Percentiles rank a stretch among this genome's conserved stretches.
Evolutionary conservation across 331 rosid genomes (phyloP).

Genomic region (Malus hybrid): DNA sequence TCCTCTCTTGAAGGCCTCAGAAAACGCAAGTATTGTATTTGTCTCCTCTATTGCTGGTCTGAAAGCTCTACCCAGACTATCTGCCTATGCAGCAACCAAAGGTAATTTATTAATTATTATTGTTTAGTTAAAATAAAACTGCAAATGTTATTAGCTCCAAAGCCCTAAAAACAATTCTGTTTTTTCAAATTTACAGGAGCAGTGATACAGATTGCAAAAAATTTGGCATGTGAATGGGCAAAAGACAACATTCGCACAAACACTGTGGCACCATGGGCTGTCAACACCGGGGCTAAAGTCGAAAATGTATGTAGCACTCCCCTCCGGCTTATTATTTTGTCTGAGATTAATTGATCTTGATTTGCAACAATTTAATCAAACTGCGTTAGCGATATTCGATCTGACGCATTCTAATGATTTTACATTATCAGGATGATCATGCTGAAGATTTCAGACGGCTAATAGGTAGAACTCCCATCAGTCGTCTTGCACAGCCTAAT

Average conservation of each 20-base stretch:
- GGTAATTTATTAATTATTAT: constrained; percentile 12
- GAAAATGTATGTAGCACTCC: neutral
- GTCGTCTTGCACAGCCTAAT: neutral
- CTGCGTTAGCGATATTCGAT: neutral
- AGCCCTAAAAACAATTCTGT: neutral
- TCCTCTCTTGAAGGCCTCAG: constrained; percentile 53
- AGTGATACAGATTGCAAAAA: constrained; percentile 54
- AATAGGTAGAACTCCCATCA: neutral
- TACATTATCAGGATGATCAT: neutral
- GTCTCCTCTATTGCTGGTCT: constrained; percentile 38
- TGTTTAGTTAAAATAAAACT: neutral
- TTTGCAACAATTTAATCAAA: too few relatives aligned
- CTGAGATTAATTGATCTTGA: too few relatives aligned
- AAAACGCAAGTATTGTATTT: constrained; percentile 45
- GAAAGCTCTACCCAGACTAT: constrained; percentile 15
- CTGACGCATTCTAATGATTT: neutral
- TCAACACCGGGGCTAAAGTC: constrained; percentile 26
- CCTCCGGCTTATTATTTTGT: too few relatives aligned
- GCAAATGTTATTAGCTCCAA: neutral
- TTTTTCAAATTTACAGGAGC: constrained; percentile 36
- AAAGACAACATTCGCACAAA: constrained; percentile 56
- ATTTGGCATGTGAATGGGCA: constrained; percentile 74
- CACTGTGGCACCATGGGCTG: constrained; percentile 52
- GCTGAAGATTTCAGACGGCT: neutral
- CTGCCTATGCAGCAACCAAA: constrained; percentile 49